phyloP scores from a whole-genome alignment of 1,139 yeast species.

The Maudiozyma humilis region DNA sequence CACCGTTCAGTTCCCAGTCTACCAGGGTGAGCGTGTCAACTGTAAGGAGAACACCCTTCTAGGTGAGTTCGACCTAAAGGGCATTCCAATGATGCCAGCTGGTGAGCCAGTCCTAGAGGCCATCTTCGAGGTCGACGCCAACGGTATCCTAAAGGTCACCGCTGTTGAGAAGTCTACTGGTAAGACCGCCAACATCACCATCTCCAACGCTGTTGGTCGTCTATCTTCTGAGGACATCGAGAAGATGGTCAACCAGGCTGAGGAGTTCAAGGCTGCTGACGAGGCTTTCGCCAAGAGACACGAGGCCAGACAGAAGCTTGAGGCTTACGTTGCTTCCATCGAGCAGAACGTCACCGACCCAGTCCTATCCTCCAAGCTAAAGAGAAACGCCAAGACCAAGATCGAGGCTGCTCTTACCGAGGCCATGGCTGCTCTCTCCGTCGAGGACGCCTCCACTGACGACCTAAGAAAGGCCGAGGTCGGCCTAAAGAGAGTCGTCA shows the following conservation, averaged over 20 bases:
- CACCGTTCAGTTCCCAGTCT: slow-evolving; percentile 98
- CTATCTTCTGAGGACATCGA: slow-evolving; percentile 94
- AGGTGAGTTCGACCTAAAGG: slow-evolving; percentile 98
- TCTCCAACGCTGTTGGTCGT: slow-evolving; percentile 99
- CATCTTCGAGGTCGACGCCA: slow-evolving; percentile 98
- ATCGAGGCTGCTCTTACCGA: slow-evolving; percentile 97
- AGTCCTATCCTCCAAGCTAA: slow-evolving; percentile 93
- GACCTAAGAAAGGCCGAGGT: slow-evolving; percentile 99
- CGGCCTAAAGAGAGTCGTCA: slow-evolving; percentile 97
- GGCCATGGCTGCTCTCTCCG: slow-evolving; percentile 95
- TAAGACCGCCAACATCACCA: slow-evolving; percentile 98
- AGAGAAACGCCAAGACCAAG: slow-evolving; percentile 97
- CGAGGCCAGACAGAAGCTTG: slow-evolving; percentile 99
- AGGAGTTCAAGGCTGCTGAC: slow-evolving; percentile 95
- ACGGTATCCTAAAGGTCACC: slow-evolving; percentile 99
- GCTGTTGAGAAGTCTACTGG: slow-evolving; percentile 99
- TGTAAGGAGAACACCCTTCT: slow-evolving; percentile 97
- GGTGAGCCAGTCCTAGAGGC: slow-evolving; percentile 99
- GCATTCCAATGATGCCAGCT: slow-evolving; percentile 98
- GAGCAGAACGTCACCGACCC: slow-evolving; percentile 98
- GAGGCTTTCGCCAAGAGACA: slow-evolving; percentile 98
- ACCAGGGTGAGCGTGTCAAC: slow-evolving; percentile 99
- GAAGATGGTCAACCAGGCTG: slow-evolving; percentile 96
- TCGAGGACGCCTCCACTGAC: slow-evolving; percentile 93
- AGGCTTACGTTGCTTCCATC: slow-evolving; percentile 96